Evolutionary conservation across 768 basidiomycete genomes (phyloP).

Genomic region (Suillus alpinus): DNA sequence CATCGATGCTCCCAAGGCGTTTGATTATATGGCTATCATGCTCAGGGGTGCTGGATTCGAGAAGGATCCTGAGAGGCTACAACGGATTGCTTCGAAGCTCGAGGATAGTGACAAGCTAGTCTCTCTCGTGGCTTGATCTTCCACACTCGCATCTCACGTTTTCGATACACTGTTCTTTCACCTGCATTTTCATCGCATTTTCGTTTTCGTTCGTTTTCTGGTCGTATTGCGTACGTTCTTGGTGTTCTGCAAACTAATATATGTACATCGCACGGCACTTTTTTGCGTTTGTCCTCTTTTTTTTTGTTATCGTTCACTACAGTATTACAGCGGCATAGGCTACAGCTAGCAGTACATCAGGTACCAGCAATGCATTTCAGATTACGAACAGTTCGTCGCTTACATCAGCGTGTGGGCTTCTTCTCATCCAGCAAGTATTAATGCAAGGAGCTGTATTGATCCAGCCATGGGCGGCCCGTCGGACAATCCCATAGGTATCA

Average conservation of each 20-base stretch:
- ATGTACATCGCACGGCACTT: conserved; percentile 24
- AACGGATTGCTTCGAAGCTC: conserved; percentile 60
- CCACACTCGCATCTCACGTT: neutral
- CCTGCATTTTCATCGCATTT: conserved; percentile 5
- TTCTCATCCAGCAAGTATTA: no score
- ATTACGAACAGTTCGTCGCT: conserved; percentile 33
- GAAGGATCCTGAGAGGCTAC: conserved; percentile 53
- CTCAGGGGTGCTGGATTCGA: conserved; percentile 65
- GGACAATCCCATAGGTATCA: neutral
- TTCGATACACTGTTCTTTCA: conserved; percentile 7
- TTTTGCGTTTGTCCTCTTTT: conserved; percentile 1
- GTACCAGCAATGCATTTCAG: conserved; percentile 7
- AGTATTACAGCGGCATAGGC: conserved; percentile 11
- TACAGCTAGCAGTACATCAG: conserved; percentile 9
- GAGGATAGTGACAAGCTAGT: conserved; percentile 59
- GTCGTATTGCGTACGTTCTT: conserved; percentile 18
- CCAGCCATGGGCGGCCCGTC: neutral
- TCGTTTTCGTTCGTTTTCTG: neutral
- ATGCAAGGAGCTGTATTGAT: neutral
- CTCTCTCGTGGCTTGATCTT: conserved; percentile 36
- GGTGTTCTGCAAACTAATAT: conserved; percentile 31
- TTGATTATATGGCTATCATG: conserved; percentile 48
- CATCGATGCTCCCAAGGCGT: conserved; percentile 30
- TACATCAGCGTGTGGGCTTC: neutral
- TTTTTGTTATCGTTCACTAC: conserved; percentile 18